Evolutionary conservation across 179 eudicot species (phyloP).

Genomic region (Heliamphora pulchella): DNA sequence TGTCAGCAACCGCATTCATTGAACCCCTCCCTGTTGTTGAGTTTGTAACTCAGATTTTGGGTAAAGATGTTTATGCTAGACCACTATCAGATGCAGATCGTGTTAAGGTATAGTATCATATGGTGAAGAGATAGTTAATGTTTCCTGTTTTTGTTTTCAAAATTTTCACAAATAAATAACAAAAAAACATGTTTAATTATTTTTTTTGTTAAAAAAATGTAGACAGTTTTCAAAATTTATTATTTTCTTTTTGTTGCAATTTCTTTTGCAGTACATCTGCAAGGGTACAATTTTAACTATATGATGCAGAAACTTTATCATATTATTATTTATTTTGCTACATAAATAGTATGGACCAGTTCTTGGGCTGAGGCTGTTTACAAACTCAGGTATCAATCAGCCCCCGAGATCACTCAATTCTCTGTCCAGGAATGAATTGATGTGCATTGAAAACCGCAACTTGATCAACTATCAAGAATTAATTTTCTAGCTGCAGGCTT

Average conservation of each 20-base stretch:
- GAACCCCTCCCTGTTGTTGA: constrained; percentile 75
- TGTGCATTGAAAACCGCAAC: neutral
- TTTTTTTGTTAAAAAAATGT: too few relatives aligned
- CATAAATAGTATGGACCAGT: neutral
- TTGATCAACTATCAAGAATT: neutral
- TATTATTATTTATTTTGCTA: neutral
- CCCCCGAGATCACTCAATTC: neutral
- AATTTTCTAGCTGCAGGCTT: neutral
- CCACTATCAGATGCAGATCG: constrained; percentile 76
- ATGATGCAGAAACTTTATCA: too few relatives aligned
- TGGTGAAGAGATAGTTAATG: neutral
- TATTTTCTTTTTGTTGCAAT: neutral
- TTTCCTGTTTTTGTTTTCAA: too few relatives aligned
- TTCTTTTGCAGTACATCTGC: neutral
- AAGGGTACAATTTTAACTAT: too few relatives aligned
- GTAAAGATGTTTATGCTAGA: constrained; percentile 58
- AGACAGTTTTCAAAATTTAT: too few relatives aligned
- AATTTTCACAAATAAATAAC: too few relatives aligned
- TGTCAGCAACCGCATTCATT: constrained; percentile 66
- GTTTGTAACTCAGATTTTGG: constrained; percentile 63
- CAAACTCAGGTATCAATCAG: neutral
- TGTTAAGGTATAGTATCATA: constrained; percentile 43
- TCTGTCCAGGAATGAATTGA: neutral
- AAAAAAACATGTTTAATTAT: too few relatives aligned
- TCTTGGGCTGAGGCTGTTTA: neutral